phyloP scores from a whole-genome alignment of 2,329 filamentous ascomycete species.

The Ascochyta koolunga region DNA sequence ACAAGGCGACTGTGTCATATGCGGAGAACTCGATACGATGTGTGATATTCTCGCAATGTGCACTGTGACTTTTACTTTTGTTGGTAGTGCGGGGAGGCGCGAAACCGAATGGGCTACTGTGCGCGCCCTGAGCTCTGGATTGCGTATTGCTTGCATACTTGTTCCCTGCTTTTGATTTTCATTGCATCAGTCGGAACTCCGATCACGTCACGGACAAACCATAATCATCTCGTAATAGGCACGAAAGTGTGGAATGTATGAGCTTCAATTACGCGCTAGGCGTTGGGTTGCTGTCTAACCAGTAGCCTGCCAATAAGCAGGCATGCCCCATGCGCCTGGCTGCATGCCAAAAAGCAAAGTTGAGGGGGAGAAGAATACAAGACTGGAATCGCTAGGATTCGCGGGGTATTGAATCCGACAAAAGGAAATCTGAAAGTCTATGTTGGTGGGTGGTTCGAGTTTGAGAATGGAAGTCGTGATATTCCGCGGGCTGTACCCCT shows the following conservation, averaged over 20 bases:
- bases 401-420: constrained; percentile 46
- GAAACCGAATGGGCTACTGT: constrained; percentile 2
- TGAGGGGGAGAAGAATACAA: constrained; percentile 42
- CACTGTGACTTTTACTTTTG: constrained; percentile 8
- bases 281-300: constrained; percentile 39
- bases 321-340: constrained; percentile 23
- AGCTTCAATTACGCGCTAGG: constrained; percentile 44
- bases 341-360: constrained; percentile 27
- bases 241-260: constrained; percentile 25
- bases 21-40: constrained; percentile 23
- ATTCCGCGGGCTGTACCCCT: constrained; percentile 32
- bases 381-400: constrained; percentile 38
- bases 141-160: constrained; percentile 18
- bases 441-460: constrained; percentile 20
- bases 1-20: constrained; percentile 16
- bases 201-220: constrained; percentile 42
- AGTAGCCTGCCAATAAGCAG: constrained; percentile 39
- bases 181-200: constrained; percentile 38
- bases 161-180: constrained; percentile 24
- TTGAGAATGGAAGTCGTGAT: constrained; percentile 39
- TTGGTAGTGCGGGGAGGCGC: constrained; percentile 23
- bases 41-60: constrained; percentile 25
- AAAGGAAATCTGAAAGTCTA: constrained; percentile 40
- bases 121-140: constrained; percentile 22
- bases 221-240: constrained; percentile 42